Evolutionary conservation across 306 rosid species (phyloP), one percentile per base, ranked within the genome.

Genomic region (Rubus parviflorus): DNA sequence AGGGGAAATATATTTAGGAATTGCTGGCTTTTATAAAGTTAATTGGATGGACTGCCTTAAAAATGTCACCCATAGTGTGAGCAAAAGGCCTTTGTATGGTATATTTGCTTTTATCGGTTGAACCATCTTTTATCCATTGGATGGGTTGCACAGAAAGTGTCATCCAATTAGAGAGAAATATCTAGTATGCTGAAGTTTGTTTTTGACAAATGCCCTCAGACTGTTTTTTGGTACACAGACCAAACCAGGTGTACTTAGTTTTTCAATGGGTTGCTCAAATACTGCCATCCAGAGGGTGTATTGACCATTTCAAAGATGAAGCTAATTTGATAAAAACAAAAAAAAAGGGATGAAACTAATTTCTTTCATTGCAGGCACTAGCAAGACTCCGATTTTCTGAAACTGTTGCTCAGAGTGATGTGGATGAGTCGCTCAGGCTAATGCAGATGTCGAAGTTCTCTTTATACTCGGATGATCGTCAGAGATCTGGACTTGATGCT

Each of bases 371-470:
- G 74, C 88, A 92, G 98, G 97, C 98, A 42, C 85, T 96, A 73
- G 99, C 97, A 66, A 92, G 99, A 82, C 98, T 96, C 58, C 88
- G 99, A 48, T 91, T 92, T 76, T 86, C 98, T 71, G 94, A 86
- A 74, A 85, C 89, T 9, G 93, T 96, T 80, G 99, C 94, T 83
- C 99, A 95, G 84, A 92, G 97, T 81, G 99, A 95, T 4, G 99
- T 95, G 78, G 99, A 95, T 10, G 99, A 96, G 82, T 97, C 98
- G 41, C 86, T 96, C 77, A 86, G 99, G 81, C 83, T 96, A 83
- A 96, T 96, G 99, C 98, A 96, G 85, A 92, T 96, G 99, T 96
- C 98, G 4, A 92, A 96, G 80, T 96, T 96, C 84, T 96, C 99
- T 53, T 76, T 96, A 80, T 96, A 96, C 82, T 92, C 99, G 0